Evolutionary conservation across 2,329 filamentous ascomycete genomes (phyloP), one percentile per base, ranked within the genome.

Genomic region (Penicillium oxalicum): DNA sequence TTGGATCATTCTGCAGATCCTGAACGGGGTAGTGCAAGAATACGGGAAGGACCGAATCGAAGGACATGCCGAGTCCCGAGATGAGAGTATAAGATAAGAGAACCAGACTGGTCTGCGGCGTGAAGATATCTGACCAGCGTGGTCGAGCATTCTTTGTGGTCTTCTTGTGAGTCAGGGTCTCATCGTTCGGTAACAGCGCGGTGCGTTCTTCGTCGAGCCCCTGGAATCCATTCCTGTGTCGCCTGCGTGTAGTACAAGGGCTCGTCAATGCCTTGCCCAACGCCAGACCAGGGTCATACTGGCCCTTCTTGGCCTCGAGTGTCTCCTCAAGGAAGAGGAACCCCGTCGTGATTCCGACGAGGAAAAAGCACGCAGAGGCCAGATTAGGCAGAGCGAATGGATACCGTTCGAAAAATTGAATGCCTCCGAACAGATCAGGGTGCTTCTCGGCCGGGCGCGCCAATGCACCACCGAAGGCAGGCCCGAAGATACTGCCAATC

Each of bases 361-460:
- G 69, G 65, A 97, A 96, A 57, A 97, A 81, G 3, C 78, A 56
- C 35, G 84, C 84, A 1, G 86, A 81, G 26, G 93, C 78, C 4
- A 97, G 61, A 67, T 96, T 97, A 0, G 91, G 93, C 41, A 96
- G 72, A 2, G 81, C 77, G 65, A 93, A 98, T 0, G 91, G 91
- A 61, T 86, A 95, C 25, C 74, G 76, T 56, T 83, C 82, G 50
- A 96, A 80, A 53, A 94, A 84, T 47, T 73, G 71, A 37, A 75
- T 81, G 34, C 78, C 68, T 5, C 83, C 83, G 60, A 94, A 94
- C 3, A 89, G 49, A 2, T 70, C 69, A 0, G 90, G 89, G 61
- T 86, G 83, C 49, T 90, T 84, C 50, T 84, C 77, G 1, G 84
- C 82, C 0, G 91, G 91, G 50, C 88, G 84, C 7, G 90, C 88